These are phyloP conservation scores for Yamadazyma sp. DNA, from an alignment of 1,139 yeast genomes.

Conservation along the genomic window DNA sequence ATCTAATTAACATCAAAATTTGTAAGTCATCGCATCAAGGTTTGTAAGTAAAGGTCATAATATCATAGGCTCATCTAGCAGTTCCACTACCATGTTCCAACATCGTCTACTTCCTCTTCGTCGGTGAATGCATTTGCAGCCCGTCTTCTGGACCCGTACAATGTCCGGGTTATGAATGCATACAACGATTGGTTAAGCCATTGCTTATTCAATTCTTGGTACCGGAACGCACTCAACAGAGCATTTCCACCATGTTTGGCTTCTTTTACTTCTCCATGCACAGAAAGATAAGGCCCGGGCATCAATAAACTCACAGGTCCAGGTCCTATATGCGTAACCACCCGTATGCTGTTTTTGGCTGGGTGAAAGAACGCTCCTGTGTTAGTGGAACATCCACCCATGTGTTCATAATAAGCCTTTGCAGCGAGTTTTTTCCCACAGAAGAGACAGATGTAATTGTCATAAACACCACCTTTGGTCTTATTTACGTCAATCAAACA, in stretches of 20 bases:
- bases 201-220: slow-evolving; percentile 51
- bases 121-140: neutral
- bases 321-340: slow-evolving; percentile 33
- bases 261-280: slow-evolving; percentile 70
- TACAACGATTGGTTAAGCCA: slow-evolving; percentile 60
- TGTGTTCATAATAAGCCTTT: slow-evolving; percentile 21
- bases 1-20: too few relatives aligned
- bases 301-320: slow-evolving; percentile 33
- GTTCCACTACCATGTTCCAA: too few relatives aligned
- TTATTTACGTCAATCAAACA: slow-evolving; percentile 17
- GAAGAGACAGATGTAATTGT: slow-evolving; percentile 33
- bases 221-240: slow-evolving; percentile 50
- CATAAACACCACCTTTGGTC: slow-evolving; percentile 20
- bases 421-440: slow-evolving; percentile 27
- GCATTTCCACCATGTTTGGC: slow-evolving; percentile 56
- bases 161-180: slow-evolving; percentile 36
- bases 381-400: slow-evolving; percentile 23
- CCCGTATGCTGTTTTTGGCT: slow-evolving; percentile 31
- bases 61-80: too few relatives aligned
- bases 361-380: slow-evolving; percentile 51
- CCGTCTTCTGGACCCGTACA: slow-evolving; percentile 1
- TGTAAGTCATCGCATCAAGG: too few relatives aligned
- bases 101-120: slow-evolving; percentile 3
- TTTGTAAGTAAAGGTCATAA: neutral
- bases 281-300: slow-evolving; percentile 68